Percentiles rank a stretch among this genome's conserved stretches.
phyloP scores from a whole-genome alignment of 1,284 basidiomycete species.

The Ganoderma multipileum region DNA sequence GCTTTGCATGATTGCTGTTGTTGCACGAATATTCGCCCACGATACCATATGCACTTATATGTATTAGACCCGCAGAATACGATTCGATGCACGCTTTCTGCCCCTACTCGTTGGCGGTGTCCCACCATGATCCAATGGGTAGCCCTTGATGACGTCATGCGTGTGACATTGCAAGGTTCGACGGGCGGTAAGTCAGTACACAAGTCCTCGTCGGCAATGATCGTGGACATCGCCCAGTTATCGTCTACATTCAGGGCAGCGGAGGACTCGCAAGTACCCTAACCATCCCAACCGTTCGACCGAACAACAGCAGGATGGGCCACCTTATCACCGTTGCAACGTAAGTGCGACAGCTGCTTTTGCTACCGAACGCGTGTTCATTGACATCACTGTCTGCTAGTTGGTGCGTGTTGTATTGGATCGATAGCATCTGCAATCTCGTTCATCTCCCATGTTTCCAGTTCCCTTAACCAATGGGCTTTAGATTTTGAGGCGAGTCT shows the following conservation, averaged over 20 bases:
- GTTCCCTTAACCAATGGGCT: slow-evolving; percentile 96
- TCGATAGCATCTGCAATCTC: background rate
- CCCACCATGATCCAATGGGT: background rate
- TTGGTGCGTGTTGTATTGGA: slow-evolving; percentile 44
- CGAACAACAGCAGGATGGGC: slow-evolving; percentile 56
- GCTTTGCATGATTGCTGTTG: slow-evolving; percentile 18
- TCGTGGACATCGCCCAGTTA: background rate
- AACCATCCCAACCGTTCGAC: background rate
- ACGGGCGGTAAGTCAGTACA: background rate
- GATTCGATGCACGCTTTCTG: slow-evolving; percentile 8
- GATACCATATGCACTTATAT: slow-evolving; percentile 10
- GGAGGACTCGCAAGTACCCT: background rate
- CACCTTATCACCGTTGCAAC: slow-evolving; percentile 78
- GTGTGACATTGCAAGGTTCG: slow-evolving; percentile 6
- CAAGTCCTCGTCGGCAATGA: background rate
- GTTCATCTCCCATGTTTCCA: slow-evolving; percentile 39
- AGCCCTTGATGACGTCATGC: slow-evolving; percentile 22
- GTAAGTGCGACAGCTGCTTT: slow-evolving; percentile 35
- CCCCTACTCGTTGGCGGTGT: background rate
- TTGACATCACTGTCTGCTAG: slow-evolving; percentile 37
- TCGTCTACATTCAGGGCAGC: background rate
- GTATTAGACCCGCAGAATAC: slow-evolving; percentile 18
- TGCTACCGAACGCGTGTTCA: background rate
- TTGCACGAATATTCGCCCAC: slow-evolving; percentile 14
- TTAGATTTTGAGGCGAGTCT: slow-evolving; percentile 84